A percentile compares a stretch with the other conserved stretches of the same genome.
Evolutionary conservation across 768 basidiomycete species (phyloP).

Genomic region (Mycena galericulata): DNA sequence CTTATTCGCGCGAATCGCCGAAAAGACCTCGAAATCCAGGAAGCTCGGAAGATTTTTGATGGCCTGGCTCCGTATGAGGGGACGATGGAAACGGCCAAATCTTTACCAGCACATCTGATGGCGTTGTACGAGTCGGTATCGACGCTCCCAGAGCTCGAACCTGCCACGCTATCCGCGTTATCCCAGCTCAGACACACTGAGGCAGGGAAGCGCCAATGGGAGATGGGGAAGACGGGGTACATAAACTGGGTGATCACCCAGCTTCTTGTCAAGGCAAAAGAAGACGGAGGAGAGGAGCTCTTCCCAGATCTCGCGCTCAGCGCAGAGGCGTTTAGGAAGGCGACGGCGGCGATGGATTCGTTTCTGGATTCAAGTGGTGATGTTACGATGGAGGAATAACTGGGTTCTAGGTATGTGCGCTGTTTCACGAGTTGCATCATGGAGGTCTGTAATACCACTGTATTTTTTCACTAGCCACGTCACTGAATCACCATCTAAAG

Average conservation of each 20-base stretch:
- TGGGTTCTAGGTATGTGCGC: too few species aligned
- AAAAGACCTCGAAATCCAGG: slow-evolving; percentile 58
- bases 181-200: slow-evolving; percentile 55
- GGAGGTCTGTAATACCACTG: too few species aligned
- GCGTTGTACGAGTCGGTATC: slow-evolving; percentile 61
- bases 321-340: slow-evolving; percentile 22
- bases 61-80: slow-evolving; percentile 46
- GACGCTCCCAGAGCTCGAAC: slow-evolving; percentile 60
- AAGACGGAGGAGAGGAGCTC: slow-evolving; percentile 33
- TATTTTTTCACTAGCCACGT: background rate
- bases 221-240: slow-evolving; percentile 80
- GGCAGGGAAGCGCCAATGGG: slow-evolving; percentile 83
- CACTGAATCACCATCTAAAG: slow-evolving; percentile 40
- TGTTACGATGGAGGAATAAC: slow-evolving; percentile 27
- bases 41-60: slow-evolving; percentile 57
- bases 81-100: slow-evolving; percentile 7
- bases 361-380: slow-evolving; percentile 21
- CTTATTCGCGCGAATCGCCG: slow-evolving; percentile 64
- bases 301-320: slow-evolving; percentile 29
- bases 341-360: slow-evolving; percentile 38
- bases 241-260: slow-evolving; percentile 79
- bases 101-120: slow-evolving; percentile 27
- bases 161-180: slow-evolving; percentile 51
- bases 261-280: slow-evolving; percentile 53
- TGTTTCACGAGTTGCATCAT: too few species aligned